Base-by-base conservation (phyloP, 306 rosid species). In the Styphnolobium japonicum region DNA sequence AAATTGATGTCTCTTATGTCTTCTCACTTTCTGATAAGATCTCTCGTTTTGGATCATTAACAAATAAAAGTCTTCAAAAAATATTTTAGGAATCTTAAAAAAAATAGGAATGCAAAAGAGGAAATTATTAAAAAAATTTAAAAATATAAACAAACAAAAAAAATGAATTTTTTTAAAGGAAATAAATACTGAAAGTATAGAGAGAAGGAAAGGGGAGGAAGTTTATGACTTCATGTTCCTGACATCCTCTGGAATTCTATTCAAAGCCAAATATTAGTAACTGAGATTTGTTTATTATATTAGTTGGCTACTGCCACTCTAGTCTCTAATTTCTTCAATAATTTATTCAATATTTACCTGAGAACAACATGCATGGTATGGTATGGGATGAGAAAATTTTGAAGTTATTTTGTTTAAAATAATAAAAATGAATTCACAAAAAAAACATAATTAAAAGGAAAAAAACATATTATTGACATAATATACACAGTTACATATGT, bases 261-360 rank as follows among this genome's bases (percentile, higher is more conserved):
- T 77, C 40, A 75, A 68, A 74, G 74, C 39, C 46, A n/a, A n/a
- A 57, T 56, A 76, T 74, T 31, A 61, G 52, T 29, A 73, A 73
- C 37, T 79, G 58, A 70, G 82, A 81, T 81, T 65, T 79, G 49
- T 65, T 66, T 53, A n/a, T 18, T 76, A 43, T 46, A 61, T 56
- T 71, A 34, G 67, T 68, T 55, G 71, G 70, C 29, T 16, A 9
- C 53, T 36, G 23, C 37, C 23, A 29, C 31, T 48, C 46, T 36
- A 78, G 21, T 69, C 1, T 49, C n/a, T 1, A 16, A n/a, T 10
- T 21, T 23, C n/a, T n/a, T n/a, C n/a, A 19, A 43, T 12, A 2
- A 58, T 57, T 33, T 7, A 21, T 53, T 37, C 55, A 14, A 42
- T 14, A 14, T 21, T 43, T 21, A 43, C 43, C n/a, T 36, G 9